Evolutionary conservation across 345 rosid genomes (phyloP), one percentile per base, ranked within the genome.

Genomic region (Psidium guajava): DNA sequence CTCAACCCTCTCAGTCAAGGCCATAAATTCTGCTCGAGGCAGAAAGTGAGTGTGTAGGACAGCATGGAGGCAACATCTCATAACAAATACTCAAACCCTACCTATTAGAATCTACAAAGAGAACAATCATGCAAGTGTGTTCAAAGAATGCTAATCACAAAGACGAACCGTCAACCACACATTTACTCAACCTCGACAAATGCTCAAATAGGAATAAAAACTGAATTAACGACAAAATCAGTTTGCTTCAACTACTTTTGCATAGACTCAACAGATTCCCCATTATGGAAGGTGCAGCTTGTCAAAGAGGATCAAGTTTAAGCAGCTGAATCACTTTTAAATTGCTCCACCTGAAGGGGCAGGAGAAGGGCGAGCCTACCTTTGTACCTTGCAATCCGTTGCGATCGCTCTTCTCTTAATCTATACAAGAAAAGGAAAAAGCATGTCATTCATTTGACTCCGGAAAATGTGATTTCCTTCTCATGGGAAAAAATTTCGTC

Each of bases 341-440:
- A 85, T 86, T 93, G 95, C 86, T 96, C 98, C 61, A 89, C 90
- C 25, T 90, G 90, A 11, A 90, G 95, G 42, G 98, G 98, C 84
- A 97, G 94, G 85, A 97, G 94, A 86, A 96, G 96, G 83, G 94
- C 93, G 18, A 97, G 89, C 91, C 99, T 93, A 53, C 88, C 89
- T 92, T 91, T 94, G 92, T 93, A 96, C 90, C 99, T 95, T 42
- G 92, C 95, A 49, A 96, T 97, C 85, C 95, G 92, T 83, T 89
- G 94, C 87, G 85, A 54, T 84, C 98, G 92, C 87, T 92, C 95
- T 89, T 92, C 94, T 87, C 92, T 91, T 59, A 95, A 89, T 87
- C 98, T 97, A 86, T 81, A 88, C 69, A 28, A 64, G 25, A 81
- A 64, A 61, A 56, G 87, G 57, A 55, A 40, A 49, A 47, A 47